A percentile compares a stretch with the other conserved stretches of the same genome.
Conservation (phyloP, 2,329 filamentous ascomycete species). For the Beauveria brongniartii region DNA sequence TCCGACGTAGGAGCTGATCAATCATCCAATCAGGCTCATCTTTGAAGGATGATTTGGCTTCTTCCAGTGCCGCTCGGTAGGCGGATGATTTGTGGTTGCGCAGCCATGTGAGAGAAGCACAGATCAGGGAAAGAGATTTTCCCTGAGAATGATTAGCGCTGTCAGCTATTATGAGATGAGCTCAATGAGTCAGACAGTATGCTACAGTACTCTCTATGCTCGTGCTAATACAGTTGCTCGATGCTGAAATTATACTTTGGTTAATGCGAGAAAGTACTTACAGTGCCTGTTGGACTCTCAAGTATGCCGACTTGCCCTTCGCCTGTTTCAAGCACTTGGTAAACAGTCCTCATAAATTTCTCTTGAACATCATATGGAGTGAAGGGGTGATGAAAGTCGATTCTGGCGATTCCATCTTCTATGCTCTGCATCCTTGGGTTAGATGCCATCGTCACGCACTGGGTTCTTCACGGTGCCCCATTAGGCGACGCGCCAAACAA, state of each 20-base stretch:
- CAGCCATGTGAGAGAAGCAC: constrained; percentile 84
- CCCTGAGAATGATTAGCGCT: constrained; percentile 39
- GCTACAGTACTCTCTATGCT: too few species aligned
- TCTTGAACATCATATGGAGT: constrained; percentile 81
- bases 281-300: constrained; percentile 83
- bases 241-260: neutral
- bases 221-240: too few species aligned
- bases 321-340: constrained; percentile 62
- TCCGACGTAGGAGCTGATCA: constrained; percentile 64
- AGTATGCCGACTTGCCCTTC: constrained; percentile 77
- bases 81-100: constrained; percentile 62
- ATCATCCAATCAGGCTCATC: constrained; percentile 82
- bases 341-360: constrained; percentile 79
- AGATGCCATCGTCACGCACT: constrained; percentile 15
- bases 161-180: neutral
- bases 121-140: constrained; percentile 88
- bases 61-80: constrained; percentile 46
- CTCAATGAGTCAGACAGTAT: too few species aligned
- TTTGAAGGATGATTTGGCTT: constrained; percentile 35
- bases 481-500: neutral
- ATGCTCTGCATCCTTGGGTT: constrained; percentile 15
- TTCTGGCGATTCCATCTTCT: constrained; percentile 20
- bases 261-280: constrained; percentile 22
- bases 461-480: neutral
- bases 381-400: constrained; percentile 79